Evolutionary conservation across 1,284 basidiomycete species (phyloP).

Genomic region (Ceratobasidium theobromae): DNA sequence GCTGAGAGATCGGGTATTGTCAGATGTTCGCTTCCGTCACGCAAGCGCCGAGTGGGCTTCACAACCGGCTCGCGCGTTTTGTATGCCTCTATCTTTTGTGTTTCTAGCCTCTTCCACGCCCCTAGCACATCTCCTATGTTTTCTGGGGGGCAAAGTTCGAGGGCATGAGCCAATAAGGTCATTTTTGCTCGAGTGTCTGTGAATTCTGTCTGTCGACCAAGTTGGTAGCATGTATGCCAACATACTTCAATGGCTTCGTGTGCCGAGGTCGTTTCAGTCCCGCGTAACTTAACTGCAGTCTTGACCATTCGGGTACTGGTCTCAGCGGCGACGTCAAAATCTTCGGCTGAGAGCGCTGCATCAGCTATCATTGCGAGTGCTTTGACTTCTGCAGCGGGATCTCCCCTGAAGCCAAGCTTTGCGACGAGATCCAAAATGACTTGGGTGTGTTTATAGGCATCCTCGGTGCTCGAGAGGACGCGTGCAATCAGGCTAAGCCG

Average conservation of each 20-base stretch:
- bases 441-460: conserved; percentile 85
- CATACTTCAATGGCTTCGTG: conserved; percentile 74
- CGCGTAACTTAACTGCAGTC: conserved; percentile 31
- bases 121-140: conserved; percentile 70
- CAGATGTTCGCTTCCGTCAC: conserved; percentile 2
- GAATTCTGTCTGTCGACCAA: conserved; percentile 79
- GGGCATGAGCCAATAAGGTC: conserved; percentile 72
- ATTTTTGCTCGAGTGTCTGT: conserved; percentile 66
- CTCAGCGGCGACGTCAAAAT: conserved; percentile 72
- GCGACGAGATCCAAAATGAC: conserved; percentile 84
- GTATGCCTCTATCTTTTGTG: conserved; percentile 52
- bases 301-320: conserved; percentile 72
- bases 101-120: conserved; percentile 69
- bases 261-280: conserved; percentile 11
- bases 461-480: conserved; percentile 76
- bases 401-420: conserved; percentile 78
- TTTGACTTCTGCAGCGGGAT: conserved; percentile 73
- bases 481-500: conserved; percentile 78
- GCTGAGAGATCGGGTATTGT: conserved; percentile 24
- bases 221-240: conserved; percentile 83
- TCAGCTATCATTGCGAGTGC: conserved; percentile 86
- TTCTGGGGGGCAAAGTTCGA: conserved; percentile 85
- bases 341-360: conserved; percentile 75
- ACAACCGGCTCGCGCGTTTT: background rate
- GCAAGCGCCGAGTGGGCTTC: background rate